Base-by-base conservation (phyloP, 2,329 filamentous ascomycete species). In the Epichloe gansuensis region DNA sequence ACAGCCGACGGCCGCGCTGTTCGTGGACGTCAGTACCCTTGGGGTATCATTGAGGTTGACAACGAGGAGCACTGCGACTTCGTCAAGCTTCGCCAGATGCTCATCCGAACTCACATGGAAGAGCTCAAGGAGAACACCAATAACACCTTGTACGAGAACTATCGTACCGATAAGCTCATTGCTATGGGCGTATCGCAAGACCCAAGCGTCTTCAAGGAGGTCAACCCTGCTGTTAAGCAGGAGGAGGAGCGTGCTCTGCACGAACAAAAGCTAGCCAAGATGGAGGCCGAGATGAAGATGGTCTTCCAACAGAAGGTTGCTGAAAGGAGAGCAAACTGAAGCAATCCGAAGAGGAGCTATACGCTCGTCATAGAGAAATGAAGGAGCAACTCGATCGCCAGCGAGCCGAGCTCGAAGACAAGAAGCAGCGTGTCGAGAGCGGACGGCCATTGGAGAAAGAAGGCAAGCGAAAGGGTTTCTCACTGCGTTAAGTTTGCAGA, bases 271-370 rank as follows among this genome's bases (percentile, higher is more conserved):
- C 88, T 98, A 63, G 89, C 91, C 72, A 98, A 98, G 88, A 98
- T 98, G 93, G 93, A 98, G 74, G 84, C 90, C 66, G 93, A 98
- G 74, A 98, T 98, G 93, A 98, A 98, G 88, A 95, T 96, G 88
- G 93, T 98, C 62, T 98, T 98, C 89, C 93, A 97, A 72, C 93
- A 98, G 72, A 98, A 98, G 86, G 93, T 98, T 35, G 84, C 89
- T 60, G 93, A 98, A 74, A 98, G 80, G 93, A 98, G 76, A 95
- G 89, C 82, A 98, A 98, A 76, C 78, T 98, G 70, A 95, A 95
- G 77, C 93, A 97, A 76, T 95, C 90, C 78, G 93, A 98, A 73
- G 93, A 98, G 72, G 93, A 98, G 78, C 77, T 98, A 54, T 97
- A 97, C 67, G 91, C 93, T 60, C 86, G 93, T 63, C 93, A 98